Percentiles rank a stretch among this genome's conserved stretches.
Conservation (phyloP, 805 yeast species). For the Millerozyma acaciae region DNA sequence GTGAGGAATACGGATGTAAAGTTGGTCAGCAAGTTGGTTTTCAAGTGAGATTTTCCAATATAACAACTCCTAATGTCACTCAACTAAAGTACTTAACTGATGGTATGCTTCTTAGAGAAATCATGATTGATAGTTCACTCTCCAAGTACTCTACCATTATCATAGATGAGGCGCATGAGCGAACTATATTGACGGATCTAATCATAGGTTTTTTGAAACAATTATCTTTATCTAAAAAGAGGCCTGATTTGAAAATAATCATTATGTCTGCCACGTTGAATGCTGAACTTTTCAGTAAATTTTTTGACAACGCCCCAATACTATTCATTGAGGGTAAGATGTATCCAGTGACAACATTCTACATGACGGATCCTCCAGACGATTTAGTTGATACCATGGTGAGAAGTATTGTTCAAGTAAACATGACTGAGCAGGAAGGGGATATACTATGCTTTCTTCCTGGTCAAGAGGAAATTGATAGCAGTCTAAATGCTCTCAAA, state of each 20-base stretch:
- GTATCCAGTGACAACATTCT: constrained; percentile 75
- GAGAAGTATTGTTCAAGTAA: constrained; percentile 71
- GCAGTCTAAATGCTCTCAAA: constrained; percentile 60
- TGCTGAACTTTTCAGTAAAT: constrained; percentile 78
- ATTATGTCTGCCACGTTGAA: constrained; percentile 97
- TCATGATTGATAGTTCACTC: constrained; percentile 69
- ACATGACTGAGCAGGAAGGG: constrained; percentile 76
- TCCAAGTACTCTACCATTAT: constrained; percentile 69
- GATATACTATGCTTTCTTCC: constrained; percentile 91
- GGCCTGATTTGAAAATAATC: constrained; percentile 61
- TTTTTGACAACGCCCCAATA: constrained; percentile 78
- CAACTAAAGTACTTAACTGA: constrained; percentile 85
- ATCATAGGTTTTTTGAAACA: constrained; percentile 83
- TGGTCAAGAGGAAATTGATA: constrained; percentile 97
- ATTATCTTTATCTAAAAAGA: constrained; percentile 45
- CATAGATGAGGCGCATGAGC: constrained; percentile 96
- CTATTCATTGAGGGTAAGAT: constrained; percentile 85
- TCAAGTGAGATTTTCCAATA: constrained; percentile 86
- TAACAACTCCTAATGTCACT: constrained; percentile 51
- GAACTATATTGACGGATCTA: constrained; percentile 88
- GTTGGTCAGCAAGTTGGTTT: constrained; percentile 87
- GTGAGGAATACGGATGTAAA: constrained; percentile 76
- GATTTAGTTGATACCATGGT: constrained; percentile 81
- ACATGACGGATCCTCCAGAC: constrained; percentile 60
- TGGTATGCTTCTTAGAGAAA: constrained; percentile 93